Percentiles rank a stretch among this genome's conserved stretches.
Evolutionary conservation across 2,329 filamentous ascomycete genomes (phyloP).

Genomic region (Cordyceps militaris): DNA sequence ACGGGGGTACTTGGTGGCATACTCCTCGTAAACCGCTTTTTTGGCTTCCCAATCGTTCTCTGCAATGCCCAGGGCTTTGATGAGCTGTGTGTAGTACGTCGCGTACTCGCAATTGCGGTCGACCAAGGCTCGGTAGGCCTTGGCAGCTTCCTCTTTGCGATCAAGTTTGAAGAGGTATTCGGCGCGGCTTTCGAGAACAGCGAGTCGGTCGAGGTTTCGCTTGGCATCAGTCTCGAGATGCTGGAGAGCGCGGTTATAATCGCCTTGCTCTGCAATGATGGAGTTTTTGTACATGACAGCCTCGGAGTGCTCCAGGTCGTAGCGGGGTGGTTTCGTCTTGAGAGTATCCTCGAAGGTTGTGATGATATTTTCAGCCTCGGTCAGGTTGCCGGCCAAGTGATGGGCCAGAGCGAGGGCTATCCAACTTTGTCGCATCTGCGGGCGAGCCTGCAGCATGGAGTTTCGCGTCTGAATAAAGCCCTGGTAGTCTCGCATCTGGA

Average conservation of each 20-base stretch:
- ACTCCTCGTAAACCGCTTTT: slow-evolving; percentile 68
- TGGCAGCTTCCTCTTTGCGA: slow-evolving; percentile 70
- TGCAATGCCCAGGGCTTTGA: slow-evolving; percentile 58
- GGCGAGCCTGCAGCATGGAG: slow-evolving; percentile 78
- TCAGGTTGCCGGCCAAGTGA: slow-evolving; percentile 78
- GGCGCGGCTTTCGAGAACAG: slow-evolving; percentile 78
- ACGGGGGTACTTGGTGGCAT: slow-evolving; percentile 72
- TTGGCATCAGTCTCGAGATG: slow-evolving; percentile 75
- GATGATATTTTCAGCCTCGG: slow-evolving; percentile 83
- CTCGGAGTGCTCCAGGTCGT: slow-evolving; percentile 89
- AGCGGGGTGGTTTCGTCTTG: slow-evolving; percentile 68
- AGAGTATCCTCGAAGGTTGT: slow-evolving; percentile 90
- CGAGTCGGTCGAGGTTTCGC: slow-evolving; percentile 73
- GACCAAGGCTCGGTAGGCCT: slow-evolving; percentile 72
- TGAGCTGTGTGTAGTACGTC: slow-evolving; percentile 74
- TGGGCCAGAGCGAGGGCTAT: slow-evolving; percentile 92
- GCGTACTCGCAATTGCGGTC: slow-evolving; percentile 85
- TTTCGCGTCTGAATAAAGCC: slow-evolving; percentile 88
- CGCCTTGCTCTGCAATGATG: slow-evolving; percentile 84
- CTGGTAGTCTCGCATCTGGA: slow-evolving; percentile 92
- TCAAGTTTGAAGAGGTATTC: slow-evolving; percentile 75
- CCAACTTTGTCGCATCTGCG: slow-evolving; percentile 86
- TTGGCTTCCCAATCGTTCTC: slow-evolving; percentile 53
- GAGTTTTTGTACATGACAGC: slow-evolving; percentile 91
- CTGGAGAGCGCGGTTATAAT: slow-evolving; percentile 74